Evolutionary conservation across 2,329 filamentous ascomycete genomes (phyloP).

Genomic region (Claviceps digitariae): DNA sequence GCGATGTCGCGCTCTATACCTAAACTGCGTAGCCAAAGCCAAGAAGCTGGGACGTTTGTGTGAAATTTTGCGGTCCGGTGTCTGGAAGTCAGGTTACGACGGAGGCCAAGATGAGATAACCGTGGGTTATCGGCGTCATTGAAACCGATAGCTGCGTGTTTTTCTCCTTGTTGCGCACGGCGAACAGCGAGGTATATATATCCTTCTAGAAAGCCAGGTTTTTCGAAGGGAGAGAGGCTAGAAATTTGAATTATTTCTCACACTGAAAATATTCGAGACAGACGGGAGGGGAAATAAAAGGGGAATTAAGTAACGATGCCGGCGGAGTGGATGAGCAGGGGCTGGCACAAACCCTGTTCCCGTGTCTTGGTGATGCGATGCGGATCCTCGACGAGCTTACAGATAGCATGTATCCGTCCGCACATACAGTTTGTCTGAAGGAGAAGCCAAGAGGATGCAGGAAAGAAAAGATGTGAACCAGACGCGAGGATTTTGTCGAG

Average conservation of each 20-base stretch:
- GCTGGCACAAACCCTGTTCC: neutral
- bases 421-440: neutral
- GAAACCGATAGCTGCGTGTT: conserved; percentile 8
- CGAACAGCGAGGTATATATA: neutral
- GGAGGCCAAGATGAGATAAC: conserved; percentile 43
- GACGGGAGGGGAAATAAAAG: neutral
- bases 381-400: neutral
- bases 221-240: neutral
- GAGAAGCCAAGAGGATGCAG: neutral
- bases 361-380: neutral
- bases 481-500: neutral
- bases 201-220: neutral
- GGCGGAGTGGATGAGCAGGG: neutral
- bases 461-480: neutral
- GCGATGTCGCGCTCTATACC: neutral
- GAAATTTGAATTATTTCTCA: neutral
- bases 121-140: conserved; percentile 45
- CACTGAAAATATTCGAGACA: neutral
- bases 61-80: neutral
- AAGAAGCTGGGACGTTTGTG: neutral
- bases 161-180: neutral
- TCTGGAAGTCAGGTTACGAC: conserved; percentile 32
- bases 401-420: neutral
- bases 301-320: neutral
- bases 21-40: neutral